Base-by-base conservation (phyloP, 192 early-diverging fungal genomes). In the Podila verticillata region DNA sequence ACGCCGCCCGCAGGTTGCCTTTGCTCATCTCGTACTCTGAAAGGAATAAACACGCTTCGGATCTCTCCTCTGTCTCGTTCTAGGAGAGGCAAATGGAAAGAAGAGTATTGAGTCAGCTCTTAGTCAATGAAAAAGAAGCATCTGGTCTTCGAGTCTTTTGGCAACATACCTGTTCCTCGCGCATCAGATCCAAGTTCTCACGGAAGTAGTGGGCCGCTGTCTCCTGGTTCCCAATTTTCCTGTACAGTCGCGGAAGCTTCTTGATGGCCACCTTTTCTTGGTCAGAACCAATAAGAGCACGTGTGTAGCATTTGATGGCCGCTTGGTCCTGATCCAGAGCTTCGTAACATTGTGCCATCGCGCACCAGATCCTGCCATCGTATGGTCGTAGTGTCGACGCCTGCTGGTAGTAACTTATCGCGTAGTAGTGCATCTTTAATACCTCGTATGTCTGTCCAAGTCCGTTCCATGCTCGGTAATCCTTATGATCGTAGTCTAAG, bases 381-480 rank as follows among this genome's bases (percentile, higher is more conserved):
- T 92, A 86, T 2, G 93, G 94, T 24, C 93, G 89, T 28, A 96
- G 67, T 2, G 91, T 84, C 0, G 89, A 86, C 2, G 95, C 95
- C 19, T 90, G 85, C 81, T 92, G 85, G 81, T 93, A 96, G 84
- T 98, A 96, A 62, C 86, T 91, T n/a, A 93, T 65, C 2, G 96
- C 92, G 51, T 93, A 94, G 60, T 90, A 91, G 31, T 91, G 89
- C 88, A 96, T 89, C 57, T 91, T 91, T 20, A 96, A 86, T 29
- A 94, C 85, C 77, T 98, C 93, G 84, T 97, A 97, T 4, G 94
- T 90, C 65, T 96, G 92, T 47, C 95, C 97, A 28, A 99, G 74
- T 13, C 94, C 96, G 75, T 93, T 94, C 96, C 97, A 99, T 10
- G 95, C 94, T 31, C 95, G 87, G 81, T 91, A 96, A 72, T 98